phyloP scores from a whole-genome alignment of 345 rosid species.

The Pelargonium nanum region DNA sequence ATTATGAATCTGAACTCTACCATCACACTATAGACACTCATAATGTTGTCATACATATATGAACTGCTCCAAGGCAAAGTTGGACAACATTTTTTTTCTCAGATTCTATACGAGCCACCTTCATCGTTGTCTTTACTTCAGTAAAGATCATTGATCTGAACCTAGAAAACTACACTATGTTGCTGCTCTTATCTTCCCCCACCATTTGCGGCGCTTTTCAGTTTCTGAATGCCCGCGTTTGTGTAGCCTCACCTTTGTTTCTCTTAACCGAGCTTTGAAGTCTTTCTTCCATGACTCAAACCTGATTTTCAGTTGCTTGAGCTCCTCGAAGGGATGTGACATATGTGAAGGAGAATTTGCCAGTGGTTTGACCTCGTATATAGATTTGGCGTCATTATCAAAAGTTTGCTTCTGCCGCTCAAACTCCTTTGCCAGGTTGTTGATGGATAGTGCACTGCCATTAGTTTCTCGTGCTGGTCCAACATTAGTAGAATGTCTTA shows the following conservation, averaged over 20 bases:
- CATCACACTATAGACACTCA: too few relatives aligned
- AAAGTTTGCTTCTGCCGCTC: slow-evolving; percentile 58
- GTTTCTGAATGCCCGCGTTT: slow-evolving; percentile 37
- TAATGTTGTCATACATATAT: not conserved
- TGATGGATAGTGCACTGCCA: slow-evolving; percentile 41
- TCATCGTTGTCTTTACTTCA: too few relatives aligned
- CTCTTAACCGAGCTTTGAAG: slow-evolving; percentile 62
- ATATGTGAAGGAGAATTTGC: slow-evolving; percentile 21
- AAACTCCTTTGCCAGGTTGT: slow-evolving; percentile 58
- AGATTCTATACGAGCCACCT: too few relatives aligned
- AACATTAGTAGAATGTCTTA: slow-evolving; percentile 30
- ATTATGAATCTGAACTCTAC: too few relatives aligned
- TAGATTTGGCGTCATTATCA: slow-evolving; percentile 49
- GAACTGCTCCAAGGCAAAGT: too few relatives aligned
- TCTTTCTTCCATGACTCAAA: slow-evolving; percentile 89
- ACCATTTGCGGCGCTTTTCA: slow-evolving; percentile 73
- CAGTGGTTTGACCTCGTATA: slow-evolving; percentile 36
- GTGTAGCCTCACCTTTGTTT: slow-evolving; percentile 52
- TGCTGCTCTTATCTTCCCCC: slow-evolving; percentile 48
- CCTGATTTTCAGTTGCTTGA: slow-evolving; percentile 46
- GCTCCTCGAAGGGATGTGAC: slow-evolving; percentile 44
- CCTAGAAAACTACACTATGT: too few relatives aligned
- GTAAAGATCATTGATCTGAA: too few relatives aligned
- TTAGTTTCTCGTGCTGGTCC: slow-evolving; percentile 43
- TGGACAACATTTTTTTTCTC: too few relatives aligned